phyloP scores from a whole-genome alignment of 2,329 filamentous ascomycete genomes.

The Epichloe hybrida region DNA sequence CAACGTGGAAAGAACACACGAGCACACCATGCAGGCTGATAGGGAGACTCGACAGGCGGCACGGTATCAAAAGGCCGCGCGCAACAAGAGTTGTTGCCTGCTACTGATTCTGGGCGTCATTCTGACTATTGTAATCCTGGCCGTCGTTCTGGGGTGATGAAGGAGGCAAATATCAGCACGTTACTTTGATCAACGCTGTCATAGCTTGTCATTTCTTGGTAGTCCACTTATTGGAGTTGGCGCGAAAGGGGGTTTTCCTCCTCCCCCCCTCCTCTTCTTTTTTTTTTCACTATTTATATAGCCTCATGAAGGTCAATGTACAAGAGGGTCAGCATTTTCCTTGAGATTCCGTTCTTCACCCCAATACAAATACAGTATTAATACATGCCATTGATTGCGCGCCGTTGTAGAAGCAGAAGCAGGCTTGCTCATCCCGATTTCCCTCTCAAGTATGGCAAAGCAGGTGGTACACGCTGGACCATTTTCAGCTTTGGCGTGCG shows the following conservation, averaged over 20 bases:
- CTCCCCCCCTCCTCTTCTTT: background rate
- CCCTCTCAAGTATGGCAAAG: slow-evolving; percentile 12
- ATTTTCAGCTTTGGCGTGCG: slow-evolving; percentile 8
- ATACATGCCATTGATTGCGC: background rate
- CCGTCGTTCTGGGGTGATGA: slow-evolving; percentile 60
- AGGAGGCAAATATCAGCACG: too few species aligned
- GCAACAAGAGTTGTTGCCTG: slow-evolving; percentile 88
- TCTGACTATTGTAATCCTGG: slow-evolving; percentile 76
- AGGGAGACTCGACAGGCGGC: slow-evolving; percentile 73
- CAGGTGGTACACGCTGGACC: slow-evolving; percentile 4
- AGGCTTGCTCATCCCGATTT: background rate
- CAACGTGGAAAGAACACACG: slow-evolving; percentile 72
- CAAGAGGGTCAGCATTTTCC: slow-evolving; percentile 5
- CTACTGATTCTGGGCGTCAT: slow-evolving; percentile 81
- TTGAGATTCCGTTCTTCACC: slow-evolving; percentile 7
- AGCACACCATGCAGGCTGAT: slow-evolving; percentile 75
- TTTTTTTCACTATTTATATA: slow-evolving; percentile 2
- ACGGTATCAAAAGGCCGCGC: slow-evolving; percentile 86
- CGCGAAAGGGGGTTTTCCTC: slow-evolving; percentile 5
- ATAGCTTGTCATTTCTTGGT: background rate
- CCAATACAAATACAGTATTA: background rate
- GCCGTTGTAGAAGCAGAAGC: background rate
- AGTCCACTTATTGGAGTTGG: slow-evolving; percentile 1
- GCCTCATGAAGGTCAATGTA: slow-evolving; percentile 4
- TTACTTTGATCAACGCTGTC: too few species aligned